Conservation (phyloP, 805 yeast genomes). For the Ogataea pignaliae region DNA sequence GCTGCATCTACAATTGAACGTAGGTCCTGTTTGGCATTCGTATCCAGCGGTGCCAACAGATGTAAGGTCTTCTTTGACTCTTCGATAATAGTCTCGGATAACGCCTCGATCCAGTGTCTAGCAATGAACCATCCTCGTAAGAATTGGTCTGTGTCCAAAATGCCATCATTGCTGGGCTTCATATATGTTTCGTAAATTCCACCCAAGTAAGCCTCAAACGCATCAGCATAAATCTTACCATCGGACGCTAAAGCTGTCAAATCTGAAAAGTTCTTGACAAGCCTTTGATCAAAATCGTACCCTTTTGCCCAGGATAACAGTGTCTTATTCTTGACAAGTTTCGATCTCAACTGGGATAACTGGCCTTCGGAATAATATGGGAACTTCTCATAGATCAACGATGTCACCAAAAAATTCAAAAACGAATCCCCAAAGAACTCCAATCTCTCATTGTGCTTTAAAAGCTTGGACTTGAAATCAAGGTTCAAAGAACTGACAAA, state of each 20-base stretch:
- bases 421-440: slow-evolving; percentile 86
- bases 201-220: slow-evolving; percentile 86
- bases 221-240: slow-evolving; percentile 72
- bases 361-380: slow-evolving; percentile 74
- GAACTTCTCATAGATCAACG: slow-evolving; percentile 55
- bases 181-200: slow-evolving; percentile 39
- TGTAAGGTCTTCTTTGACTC: slow-evolving; percentile 31
- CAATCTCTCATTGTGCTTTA: slow-evolving; percentile 70
- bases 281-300: slow-evolving; percentile 55
- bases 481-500: slow-evolving; percentile 5
- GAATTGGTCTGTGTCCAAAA: slow-evolving; percentile 7
- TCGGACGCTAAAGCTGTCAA: slow-evolving; percentile 40
- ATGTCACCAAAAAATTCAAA: slow-evolving; percentile 60
- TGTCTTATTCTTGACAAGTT: slow-evolving; percentile 62
- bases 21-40: slow-evolving; percentile 67
- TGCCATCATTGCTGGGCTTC: background rate
- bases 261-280: slow-evolving; percentile 46
- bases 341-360: slow-evolving; percentile 59
- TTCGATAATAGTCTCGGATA: slow-evolving; percentile 43
- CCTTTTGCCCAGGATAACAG: slow-evolving; percentile 58
- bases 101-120: slow-evolving; percentile 50
- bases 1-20: slow-evolving; percentile 71
- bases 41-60: slow-evolving; percentile 39
- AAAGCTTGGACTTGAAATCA: slow-evolving; percentile 34
- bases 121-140: slow-evolving; percentile 42